phyloP scores from a whole-genome alignment of 306 rosid species.

The Sesbania bispinosa region DNA sequence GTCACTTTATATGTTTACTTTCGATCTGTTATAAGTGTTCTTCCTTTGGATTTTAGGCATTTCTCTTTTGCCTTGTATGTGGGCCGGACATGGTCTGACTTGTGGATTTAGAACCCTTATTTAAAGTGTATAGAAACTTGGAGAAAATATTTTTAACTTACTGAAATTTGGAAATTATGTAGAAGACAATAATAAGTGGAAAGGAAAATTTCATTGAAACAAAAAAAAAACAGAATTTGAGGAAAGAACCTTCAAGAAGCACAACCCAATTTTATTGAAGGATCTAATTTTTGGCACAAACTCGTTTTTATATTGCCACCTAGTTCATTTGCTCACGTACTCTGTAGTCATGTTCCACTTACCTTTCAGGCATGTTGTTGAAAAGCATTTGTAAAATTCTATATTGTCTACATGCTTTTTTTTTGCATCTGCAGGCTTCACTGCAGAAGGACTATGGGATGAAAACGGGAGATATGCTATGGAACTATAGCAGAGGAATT shows the following conservation, averaged over 20 bases:
- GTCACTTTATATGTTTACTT: slow-evolving; percentile 12
- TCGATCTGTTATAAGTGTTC: slow-evolving; percentile 2
- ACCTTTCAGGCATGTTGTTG: background rate
- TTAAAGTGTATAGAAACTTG: background rate
- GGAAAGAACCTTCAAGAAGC: slow-evolving; percentile 10
- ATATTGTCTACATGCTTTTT: background rate
- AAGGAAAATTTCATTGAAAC: background rate
- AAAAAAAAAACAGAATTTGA: background rate
- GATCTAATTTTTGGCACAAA: slow-evolving; percentile 2
- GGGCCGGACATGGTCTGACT: background rate
- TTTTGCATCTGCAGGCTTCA: slow-evolving; percentile 56
- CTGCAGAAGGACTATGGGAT: slow-evolving; percentile 81
- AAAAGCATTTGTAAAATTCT: slow-evolving; percentile 22
- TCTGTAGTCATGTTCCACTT: slow-evolving; percentile 11
- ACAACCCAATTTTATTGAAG: slow-evolving; percentile 2
- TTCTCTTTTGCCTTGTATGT: background rate
- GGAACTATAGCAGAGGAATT: slow-evolving; percentile 87
- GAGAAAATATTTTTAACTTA: background rate
- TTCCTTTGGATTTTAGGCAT: background rate
- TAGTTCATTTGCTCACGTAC: slow-evolving; percentile 8
- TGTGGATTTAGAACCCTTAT: background rate
- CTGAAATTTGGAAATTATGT: background rate
- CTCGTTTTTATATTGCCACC: slow-evolving; percentile 4
- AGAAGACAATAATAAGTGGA: background rate
- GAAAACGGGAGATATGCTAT: slow-evolving; percentile 87